Conservation (phyloP, 768 basidiomycete species). For the Leccinum boreale region DNA sequence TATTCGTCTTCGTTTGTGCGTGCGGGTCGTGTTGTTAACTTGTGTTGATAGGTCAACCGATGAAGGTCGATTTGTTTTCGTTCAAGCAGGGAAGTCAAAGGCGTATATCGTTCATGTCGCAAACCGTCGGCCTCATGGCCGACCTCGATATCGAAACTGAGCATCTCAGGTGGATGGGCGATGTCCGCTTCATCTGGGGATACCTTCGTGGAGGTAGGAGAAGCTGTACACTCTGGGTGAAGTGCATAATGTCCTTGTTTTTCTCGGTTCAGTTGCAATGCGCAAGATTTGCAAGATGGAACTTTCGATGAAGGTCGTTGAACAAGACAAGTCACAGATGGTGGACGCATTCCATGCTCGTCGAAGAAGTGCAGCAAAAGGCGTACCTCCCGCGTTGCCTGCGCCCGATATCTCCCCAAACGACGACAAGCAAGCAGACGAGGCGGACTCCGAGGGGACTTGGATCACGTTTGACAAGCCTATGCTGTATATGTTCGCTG, state of each 20-base stretch:
- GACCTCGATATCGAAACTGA: slow-evolving; percentile 85
- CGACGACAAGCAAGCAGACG: slow-evolving; percentile 14
- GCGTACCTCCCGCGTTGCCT: slow-evolving; percentile 6
- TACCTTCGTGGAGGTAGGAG: slow-evolving; percentile 63
- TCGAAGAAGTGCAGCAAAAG: slow-evolving; percentile 24
- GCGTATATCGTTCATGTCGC: slow-evolving; percentile 78
- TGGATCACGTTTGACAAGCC: slow-evolving; percentile 73
- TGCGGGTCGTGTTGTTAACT: neutral
- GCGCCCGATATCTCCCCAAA: slow-evolving; percentile 8
- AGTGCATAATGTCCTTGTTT: neutral
- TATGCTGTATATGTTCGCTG: slow-evolving; percentile 67
- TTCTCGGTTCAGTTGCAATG: slow-evolving; percentile 45
- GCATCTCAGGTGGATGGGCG: slow-evolving; percentile 83
- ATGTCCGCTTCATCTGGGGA: slow-evolving; percentile 71
- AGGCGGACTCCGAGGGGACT: slow-evolving; percentile 42
- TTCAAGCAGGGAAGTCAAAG: slow-evolving; percentile 64
- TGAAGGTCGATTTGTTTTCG: slow-evolving; percentile 76
- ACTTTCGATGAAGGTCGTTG: slow-evolving; percentile 65
- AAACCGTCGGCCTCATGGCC: slow-evolving; percentile 80
- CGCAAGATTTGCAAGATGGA: slow-evolving; percentile 66
- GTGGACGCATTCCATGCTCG: slow-evolving; percentile 44
- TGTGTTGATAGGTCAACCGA: slow-evolving; percentile 52
- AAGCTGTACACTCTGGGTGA: neutral
- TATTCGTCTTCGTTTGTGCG: neutral
- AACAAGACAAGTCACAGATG: slow-evolving; percentile 73